Conservation (phyloP, 2,329 filamentous ascomycete genomes). For the Aspergillus sp. region DNA sequence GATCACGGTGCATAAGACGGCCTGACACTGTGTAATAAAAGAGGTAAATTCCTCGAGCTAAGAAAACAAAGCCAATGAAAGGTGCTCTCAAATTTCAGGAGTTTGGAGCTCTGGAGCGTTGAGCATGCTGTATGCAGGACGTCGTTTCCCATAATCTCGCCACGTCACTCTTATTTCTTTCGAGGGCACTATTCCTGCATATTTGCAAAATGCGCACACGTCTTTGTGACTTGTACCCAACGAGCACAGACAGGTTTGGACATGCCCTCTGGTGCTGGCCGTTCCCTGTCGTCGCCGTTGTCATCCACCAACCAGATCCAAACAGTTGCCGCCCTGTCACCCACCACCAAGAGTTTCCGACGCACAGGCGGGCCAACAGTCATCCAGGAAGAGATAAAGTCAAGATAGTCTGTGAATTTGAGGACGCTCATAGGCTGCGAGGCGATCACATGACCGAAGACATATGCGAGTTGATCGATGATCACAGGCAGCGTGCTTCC, state of each 20-base stretch:
- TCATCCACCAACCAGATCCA: constrained; percentile 14
- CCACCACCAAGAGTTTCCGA: constrained; percentile 13
- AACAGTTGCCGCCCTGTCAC: constrained; percentile 11
- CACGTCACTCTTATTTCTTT: constrained; percentile 18
- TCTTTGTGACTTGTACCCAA: constrained; percentile 14
- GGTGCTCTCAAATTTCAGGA: neutral
- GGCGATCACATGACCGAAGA: constrained; percentile 19
- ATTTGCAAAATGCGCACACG: constrained; percentile 9
- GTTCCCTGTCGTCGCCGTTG: constrained; percentile 4
- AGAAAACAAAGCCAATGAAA: neutral
- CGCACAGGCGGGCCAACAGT: constrained; percentile 15
- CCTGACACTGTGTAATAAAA: neutral
- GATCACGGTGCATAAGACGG: constrained; percentile 12
- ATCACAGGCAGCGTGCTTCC: constrained; percentile 20
- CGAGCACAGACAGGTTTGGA: constrained; percentile 16
- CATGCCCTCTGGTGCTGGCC: constrained; percentile 4
- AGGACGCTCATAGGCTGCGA: constrained; percentile 17
- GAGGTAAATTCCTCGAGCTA: neutral
- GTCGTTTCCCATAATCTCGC: constrained; percentile 14
- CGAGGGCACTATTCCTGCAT: neutral
- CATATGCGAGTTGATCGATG: constrained; percentile 26
- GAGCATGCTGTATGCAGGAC: neutral
- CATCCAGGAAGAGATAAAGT: constrained; percentile 16
- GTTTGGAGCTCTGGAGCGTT: neutral
- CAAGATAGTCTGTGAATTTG: constrained; percentile 10